A percentile compares a stretch with the other conserved stretches of the same genome.
These are phyloP conservation scores for Aureobasidium namibiae DNA, from an alignment of 2,329 filamentous ascomycete genomes.

Conservation along the genomic window DNA sequence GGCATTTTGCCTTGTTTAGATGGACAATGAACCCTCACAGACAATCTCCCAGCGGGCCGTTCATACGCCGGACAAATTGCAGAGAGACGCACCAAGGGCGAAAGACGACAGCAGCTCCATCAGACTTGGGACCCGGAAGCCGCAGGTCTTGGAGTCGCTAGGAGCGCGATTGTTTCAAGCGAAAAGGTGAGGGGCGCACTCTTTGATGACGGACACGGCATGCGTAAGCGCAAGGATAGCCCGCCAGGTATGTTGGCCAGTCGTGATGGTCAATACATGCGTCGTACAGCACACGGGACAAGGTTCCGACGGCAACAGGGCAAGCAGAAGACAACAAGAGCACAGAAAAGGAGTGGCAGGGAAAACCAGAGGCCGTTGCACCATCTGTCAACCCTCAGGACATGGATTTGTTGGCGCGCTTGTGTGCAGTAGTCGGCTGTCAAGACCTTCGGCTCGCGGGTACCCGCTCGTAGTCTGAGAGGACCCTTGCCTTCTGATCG, in stretches of 20 bases:
- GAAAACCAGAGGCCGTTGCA: slow-evolving; percentile 7
- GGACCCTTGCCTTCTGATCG: slow-evolving; percentile 13
- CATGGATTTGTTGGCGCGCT: slow-evolving; percentile 11
- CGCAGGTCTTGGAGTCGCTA: neutral
- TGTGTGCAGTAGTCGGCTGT: slow-evolving; percentile 13
- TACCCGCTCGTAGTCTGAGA: slow-evolving; percentile 11
- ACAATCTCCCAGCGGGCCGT: neutral
- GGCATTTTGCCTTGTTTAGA: neutral
- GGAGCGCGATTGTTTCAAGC: slow-evolving; percentile 7
- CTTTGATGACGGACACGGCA: slow-evolving; percentile 10
- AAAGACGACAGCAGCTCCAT: neutral
- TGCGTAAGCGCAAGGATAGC: slow-evolving; percentile 10
- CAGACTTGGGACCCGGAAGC: neutral
- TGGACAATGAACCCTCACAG: neutral
- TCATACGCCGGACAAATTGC: neutral
- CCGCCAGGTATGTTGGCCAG: slow-evolving; percentile 8
- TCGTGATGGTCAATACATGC: slow-evolving; percentile 3
- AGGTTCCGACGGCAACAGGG: slow-evolving; percentile 11
- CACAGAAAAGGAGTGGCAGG: slow-evolving; percentile 3
- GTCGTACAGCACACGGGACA: slow-evolving; percentile 11
- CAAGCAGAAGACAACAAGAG: slow-evolving; percentile 11
- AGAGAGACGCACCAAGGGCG: neutral
- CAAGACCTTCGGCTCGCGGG: slow-evolving; percentile 12
- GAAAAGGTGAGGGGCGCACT: slow-evolving; percentile 10
- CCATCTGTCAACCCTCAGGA: slow-evolving; percentile 9